A percentile compares a stretch with the other conserved stretches of the same genome.
Conservation (phyloP, 345 rosid genomes). For the Citrus inodora region DNA sequence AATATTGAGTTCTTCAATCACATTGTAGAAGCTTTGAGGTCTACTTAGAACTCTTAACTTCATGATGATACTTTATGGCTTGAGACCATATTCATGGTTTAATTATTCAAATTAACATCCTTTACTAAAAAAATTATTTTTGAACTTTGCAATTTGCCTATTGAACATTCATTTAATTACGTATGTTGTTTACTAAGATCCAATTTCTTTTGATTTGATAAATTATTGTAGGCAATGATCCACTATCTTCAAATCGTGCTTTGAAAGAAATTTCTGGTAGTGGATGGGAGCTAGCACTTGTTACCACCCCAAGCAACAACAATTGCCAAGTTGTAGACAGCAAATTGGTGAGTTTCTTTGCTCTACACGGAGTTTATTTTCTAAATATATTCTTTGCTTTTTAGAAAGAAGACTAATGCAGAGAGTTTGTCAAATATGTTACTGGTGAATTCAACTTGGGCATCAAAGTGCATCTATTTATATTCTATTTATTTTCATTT, state of each 20-base stretch:
- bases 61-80: no score
- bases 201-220: neutral
- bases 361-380: neutral
- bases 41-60: no score
- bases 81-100: neutral
- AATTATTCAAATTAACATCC: neutral
- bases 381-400: neutral
- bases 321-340: slow-evolving; percentile 26
- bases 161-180: neutral
- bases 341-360: slow-evolving; percentile 49
- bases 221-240: slow-evolving; percentile 38
- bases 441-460: neutral
- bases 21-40: neutral
- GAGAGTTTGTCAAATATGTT: neutral
- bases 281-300: slow-evolving; percentile 98
- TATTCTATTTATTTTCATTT: neutral
- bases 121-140: neutral
- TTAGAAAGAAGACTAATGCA: neutral
- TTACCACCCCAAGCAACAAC: slow-evolving; percentile 62
- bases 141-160: neutral
- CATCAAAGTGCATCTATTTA: neutral
- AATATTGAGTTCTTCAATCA: neutral
- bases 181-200: neutral
- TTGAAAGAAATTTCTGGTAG: slow-evolving; percentile 53
- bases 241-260: slow-evolving; percentile 36